Evolutionary conservation across 208 protist genomes (phyloP), one percentile per base, ranked within the genome.

Genomic region (Crithidia sp.): DNA sequence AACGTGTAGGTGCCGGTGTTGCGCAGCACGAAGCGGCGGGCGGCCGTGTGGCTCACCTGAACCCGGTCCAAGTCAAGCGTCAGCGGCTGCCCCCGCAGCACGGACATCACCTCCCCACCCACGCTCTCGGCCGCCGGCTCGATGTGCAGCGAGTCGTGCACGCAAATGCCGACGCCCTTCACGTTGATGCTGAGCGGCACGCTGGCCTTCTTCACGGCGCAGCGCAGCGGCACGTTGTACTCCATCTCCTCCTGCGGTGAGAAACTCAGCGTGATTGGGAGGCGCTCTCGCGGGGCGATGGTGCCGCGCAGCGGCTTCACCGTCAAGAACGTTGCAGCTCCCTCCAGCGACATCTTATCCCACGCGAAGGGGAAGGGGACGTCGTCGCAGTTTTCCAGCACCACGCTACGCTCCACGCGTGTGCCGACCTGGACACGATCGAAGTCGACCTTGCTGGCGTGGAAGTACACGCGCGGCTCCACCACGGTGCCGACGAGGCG

Each of bases 121-220:
- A 61, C 76, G 49, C 56, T 62, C 19, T 86, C 76, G 17, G 87
- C 83, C 39, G 67, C 58, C 49, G 76, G 52, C 76, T 95, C 90
- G 50, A 99, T 71, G 3, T 78, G 53, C 7, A 99, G 63, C 14
- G 77, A 50, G 39, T 98, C 92, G 80, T 99, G 96, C 63, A 98
- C 90, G 64, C 74, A 76, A 65, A 98, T 93, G 19, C 97, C 98
- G 57, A 98, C 93, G 53, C 98, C 98, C 83, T 99, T 99, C 39
- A 99, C 89, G 87, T 99, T 99, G 73, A 98, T 89, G 13, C 87
- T 95, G 43, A 99, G 82, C 39, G 89, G 87, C 61, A 89, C 87
- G 58, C 91, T 95, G 58, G 95, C 92, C 63, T 96, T 95, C 83
- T 97, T 97, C 9, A 99, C 87, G 14, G 70, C 62, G 77, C 95